phyloP scores from a whole-genome alignment of 2,329 filamentous ascomycete species.

The Dendrostoma leiphaemia region DNA sequence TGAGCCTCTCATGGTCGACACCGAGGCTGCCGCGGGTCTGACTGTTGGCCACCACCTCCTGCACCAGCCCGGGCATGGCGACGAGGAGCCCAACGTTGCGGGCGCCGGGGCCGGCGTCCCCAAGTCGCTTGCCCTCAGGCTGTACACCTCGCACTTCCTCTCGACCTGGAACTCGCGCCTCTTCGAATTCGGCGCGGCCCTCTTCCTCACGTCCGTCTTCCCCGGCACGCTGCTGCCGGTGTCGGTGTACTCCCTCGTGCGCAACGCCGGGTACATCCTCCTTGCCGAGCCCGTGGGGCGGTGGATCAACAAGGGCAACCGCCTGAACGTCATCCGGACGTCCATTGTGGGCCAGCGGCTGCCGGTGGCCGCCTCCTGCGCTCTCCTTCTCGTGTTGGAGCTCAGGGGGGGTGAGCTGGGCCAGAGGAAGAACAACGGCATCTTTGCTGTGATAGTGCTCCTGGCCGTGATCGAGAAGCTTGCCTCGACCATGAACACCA shows the following conservation, averaged over 20 bases:
- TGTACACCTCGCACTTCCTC: conserved; percentile 60
- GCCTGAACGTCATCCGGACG: conserved; percentile 47
- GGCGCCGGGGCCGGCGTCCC: neutral
- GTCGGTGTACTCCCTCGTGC: conserved; percentile 66
- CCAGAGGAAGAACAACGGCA: conserved; percentile 24
- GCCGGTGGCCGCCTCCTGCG: conserved; percentile 47
- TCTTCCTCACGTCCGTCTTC: conserved; percentile 56
- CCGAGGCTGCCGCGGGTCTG: neutral
- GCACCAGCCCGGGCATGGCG: neutral
- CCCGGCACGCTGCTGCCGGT: conserved; percentile 61
- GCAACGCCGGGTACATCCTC: conserved; percentile 55
- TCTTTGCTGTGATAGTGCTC: conserved; percentile 39
- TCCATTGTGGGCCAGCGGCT: conserved; percentile 47
- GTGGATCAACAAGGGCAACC: conserved; percentile 54
- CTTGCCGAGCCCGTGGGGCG: conserved; percentile 58
- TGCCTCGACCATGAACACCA: conserved; percentile 56
- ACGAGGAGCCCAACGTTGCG: neutral
- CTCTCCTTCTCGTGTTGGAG: conserved; percentile 38
- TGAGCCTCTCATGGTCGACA: neutral
- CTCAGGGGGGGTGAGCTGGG: conserved; percentile 24
- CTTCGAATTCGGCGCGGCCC: conserved; percentile 62
- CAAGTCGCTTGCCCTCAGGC: conserved; percentile 23
- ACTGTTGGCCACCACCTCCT: conserved; percentile 4
- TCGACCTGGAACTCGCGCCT: conserved; percentile 64
- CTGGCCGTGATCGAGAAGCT: conserved; percentile 71